Evolutionary conservation across 257 asterid species (phyloP).

Genomic region (Avicennia marina): DNA sequence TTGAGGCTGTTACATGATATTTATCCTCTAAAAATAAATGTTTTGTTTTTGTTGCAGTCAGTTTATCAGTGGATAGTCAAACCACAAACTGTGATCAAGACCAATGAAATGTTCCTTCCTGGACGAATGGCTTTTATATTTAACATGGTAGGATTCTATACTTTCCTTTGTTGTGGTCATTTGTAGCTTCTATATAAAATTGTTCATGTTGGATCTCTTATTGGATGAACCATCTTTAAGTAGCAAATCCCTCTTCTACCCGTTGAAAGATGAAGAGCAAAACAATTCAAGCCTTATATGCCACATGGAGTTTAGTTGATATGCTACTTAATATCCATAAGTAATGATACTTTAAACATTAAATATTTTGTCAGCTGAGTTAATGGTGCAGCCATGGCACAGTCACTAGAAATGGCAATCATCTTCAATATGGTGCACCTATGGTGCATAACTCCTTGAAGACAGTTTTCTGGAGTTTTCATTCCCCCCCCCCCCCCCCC

Average conservation of each 20-base stretch:
- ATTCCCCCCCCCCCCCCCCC: too few species aligned
- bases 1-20: background rate
- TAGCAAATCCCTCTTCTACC: background rate
- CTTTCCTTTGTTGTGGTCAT: slow-evolving; percentile 2
- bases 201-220: background rate
- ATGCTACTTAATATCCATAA: background rate
- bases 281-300: background rate
- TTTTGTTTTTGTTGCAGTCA: slow-evolving; percentile 46
- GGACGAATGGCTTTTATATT: slow-evolving; percentile 94
- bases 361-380: slow-evolving; percentile 3
- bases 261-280: slow-evolving; percentile 6
- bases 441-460: too few species aligned
- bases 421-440: too few species aligned
- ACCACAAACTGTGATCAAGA: slow-evolving; percentile 79
- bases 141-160: slow-evolving; percentile 58
- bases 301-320: background rate
- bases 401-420: too few species aligned
- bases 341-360: background rate
- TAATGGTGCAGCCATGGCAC: too few species aligned
- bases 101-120: slow-evolving; percentile 98
- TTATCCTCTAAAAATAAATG: background rate
- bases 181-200: background rate
- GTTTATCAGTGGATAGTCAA: slow-evolving; percentile 91
- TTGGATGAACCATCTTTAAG: slow-evolving; percentile 5
- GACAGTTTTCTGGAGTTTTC: too few species aligned